A percentile compares a stretch with the other conserved stretches of the same genome.
These are phyloP conservation scores for Boletus sp. DNA, from an alignment of 768 basidiomycete genomes.

Conservation along the genomic window DNA sequence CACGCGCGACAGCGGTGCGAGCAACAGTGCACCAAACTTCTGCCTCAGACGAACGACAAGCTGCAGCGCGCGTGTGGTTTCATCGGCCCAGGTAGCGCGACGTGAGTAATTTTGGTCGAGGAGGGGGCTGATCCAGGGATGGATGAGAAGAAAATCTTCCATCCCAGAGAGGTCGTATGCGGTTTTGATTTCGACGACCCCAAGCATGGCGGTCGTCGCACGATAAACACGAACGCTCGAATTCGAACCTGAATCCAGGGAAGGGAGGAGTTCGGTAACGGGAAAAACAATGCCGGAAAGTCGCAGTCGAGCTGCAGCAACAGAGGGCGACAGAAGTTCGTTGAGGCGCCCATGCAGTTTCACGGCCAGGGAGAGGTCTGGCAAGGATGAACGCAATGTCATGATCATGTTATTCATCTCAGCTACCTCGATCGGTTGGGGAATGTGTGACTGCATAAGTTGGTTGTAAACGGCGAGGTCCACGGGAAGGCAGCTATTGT, in stretches of 20 bases:
- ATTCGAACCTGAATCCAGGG: background rate
- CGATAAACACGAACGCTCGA: background rate
- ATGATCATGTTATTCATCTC: background rate
- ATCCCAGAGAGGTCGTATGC: background rate
- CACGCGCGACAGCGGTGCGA: too few relatives aligned
- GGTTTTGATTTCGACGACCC: background rate
- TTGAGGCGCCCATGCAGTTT: background rate
- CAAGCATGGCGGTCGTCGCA: background rate
- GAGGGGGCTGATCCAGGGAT: too few relatives aligned
- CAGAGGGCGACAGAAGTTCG: background rate
- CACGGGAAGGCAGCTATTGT: too few relatives aligned
- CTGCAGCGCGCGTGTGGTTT: background rate
- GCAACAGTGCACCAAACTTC: too few relatives aligned
- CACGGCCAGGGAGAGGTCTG: background rate
- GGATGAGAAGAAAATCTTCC: background rate
- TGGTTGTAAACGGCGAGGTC: background rate
- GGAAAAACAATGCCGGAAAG: background rate
- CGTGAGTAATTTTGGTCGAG: background rate
- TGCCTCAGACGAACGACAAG: too few relatives aligned
- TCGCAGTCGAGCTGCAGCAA: background rate
- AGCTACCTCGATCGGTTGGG: background rate
- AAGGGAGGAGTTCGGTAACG: background rate
- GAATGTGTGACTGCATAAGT: background rate
- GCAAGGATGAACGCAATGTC: background rate
- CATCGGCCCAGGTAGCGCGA: background rate